Evolutionary conservation across 1,284 basidiomycete genomes (phyloP), one percentile per base, ranked within the genome.

Genomic region (Ganoderma meredithae): DNA sequence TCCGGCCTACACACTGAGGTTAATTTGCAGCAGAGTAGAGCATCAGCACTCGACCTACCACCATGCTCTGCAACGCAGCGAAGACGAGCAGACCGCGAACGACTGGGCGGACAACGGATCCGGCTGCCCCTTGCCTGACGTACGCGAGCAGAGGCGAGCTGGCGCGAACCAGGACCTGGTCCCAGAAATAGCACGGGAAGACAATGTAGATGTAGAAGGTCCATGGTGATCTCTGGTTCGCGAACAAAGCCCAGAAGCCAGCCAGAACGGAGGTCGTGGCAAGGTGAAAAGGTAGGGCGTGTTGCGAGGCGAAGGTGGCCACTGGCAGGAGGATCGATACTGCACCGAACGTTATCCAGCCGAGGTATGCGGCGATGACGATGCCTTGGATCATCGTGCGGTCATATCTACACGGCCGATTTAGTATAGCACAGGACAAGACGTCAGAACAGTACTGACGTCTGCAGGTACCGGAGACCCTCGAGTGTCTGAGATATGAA

Each of bases 381-480:
- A 96, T 88, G 0, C 77, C 80, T 31, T 89, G 87, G 33, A 97
- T 89, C 55, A 95, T 79, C 39, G 88, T 83, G 53, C 93, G 90
- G 75, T 97, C 94, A 76, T 96, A 91, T 27, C 88, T 88, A 72
- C 5, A 4, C 17, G 15, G 19, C n/a, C 12, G 22, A 3, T 59
- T 69, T 12, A 58, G 39, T 36, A 22, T 41, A 3, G 22, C 43
- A 0, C 6, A 49, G 12, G 17, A 33, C 1, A 0, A 9, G 6
- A 5, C 0, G 6, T 13, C 10, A 6, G 27, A 19, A 13, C 3
- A 19, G 22, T 12, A 74, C 81, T 65, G 64, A 94, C 78, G 93
- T 95, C 78, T 96, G 93, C 6, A 97, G 84, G 77, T 97, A 97
- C 56, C 88, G 86, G 25, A 95, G 81, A 0, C 95, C 95, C 60